These are phyloP conservation scores for Borovskyia barvae DNA, from an alignment of 208 protist genomes.

Conservation along the genomic window DNA sequence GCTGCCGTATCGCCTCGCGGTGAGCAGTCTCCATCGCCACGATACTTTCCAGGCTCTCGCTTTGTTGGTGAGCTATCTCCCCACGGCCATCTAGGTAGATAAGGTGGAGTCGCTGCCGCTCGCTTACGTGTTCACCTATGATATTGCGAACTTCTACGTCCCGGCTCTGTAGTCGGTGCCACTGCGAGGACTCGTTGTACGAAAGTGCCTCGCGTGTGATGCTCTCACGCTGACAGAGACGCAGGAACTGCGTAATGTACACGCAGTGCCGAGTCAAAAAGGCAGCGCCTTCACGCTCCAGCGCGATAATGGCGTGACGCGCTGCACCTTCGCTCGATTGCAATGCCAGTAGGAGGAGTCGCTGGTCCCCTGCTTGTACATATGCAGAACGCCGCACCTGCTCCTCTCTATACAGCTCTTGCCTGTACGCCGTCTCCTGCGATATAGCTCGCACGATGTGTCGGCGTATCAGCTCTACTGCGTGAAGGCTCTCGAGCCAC, in stretches of 20 bases:
- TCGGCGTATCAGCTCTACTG: slow-evolving; percentile 15
- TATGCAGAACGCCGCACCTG: slow-evolving; percentile 12
- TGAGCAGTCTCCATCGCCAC: slow-evolving; percentile 4
- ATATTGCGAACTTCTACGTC: slow-evolving; percentile 17
- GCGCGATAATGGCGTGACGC: slow-evolving; percentile 25
- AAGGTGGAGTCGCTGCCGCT: slow-evolving; percentile 28
- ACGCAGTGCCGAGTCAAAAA: neutral
- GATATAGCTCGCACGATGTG: slow-evolving; percentile 25
- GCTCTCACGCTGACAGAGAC: slow-evolving; percentile 25
- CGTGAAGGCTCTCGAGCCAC: slow-evolving; percentile 24
- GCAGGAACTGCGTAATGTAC: neutral
- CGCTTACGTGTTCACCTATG: slow-evolving; percentile 19
- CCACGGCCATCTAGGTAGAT: slow-evolving; percentile 2
- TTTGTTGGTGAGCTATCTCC: slow-evolving; percentile 2
- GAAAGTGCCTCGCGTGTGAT: slow-evolving; percentile 25
- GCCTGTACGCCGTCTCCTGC: slow-evolving; percentile 27
- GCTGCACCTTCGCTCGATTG: slow-evolving; percentile 45
- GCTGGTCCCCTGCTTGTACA: slow-evolving; percentile 17
- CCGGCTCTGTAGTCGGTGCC: slow-evolving; percentile 19
- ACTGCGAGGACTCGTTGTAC: slow-evolving; percentile 31
- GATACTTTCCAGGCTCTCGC: slow-evolving; percentile 7
- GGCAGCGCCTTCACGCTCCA: slow-evolving; percentile 19
- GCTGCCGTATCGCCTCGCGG: slow-evolving; percentile 7
- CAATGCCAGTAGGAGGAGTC: slow-evolving; percentile 31
- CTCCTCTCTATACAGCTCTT: slow-evolving; percentile 26